These are phyloP conservation scores for Calocybe indica DNA, from an alignment of 768 basidiomycete genomes.

Conservation along the genomic window DNA sequence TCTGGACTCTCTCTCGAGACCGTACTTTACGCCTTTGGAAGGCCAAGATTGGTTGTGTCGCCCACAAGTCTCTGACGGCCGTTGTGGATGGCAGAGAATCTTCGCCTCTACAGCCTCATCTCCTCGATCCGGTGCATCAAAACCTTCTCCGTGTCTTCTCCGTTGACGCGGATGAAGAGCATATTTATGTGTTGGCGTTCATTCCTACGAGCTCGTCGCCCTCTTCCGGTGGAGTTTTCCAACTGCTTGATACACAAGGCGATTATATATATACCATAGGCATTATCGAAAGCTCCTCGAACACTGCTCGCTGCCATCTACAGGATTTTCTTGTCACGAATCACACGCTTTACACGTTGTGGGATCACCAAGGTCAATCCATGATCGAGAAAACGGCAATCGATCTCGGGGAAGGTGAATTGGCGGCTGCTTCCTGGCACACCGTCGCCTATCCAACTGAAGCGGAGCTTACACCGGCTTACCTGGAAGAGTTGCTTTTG, in stretches of 20 bases:
- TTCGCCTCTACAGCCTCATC: constrained; percentile 29
- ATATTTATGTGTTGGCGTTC: constrained; percentile 64
- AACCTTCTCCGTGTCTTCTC: constrained; percentile 63
- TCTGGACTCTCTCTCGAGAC: constrained; percentile 87
- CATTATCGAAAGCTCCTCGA: constrained; percentile 51
- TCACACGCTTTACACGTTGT: constrained; percentile 59
- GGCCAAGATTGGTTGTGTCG: constrained; percentile 65
- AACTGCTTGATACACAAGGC: constrained; percentile 47
- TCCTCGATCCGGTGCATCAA: constrained; percentile 55
- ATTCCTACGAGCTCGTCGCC: constrained; percentile 61
- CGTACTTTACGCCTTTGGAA: constrained; percentile 84
- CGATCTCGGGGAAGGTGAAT: constrained; percentile 28
- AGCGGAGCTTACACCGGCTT: constrained; percentile 75
- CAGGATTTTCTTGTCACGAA: constrained; percentile 69
- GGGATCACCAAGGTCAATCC: constrained; percentile 78
- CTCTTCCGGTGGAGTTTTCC: constrained; percentile 76
- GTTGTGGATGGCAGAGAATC: constrained; percentile 22
- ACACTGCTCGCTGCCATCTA: constrained; percentile 63
- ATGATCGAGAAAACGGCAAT: constrained; percentile 55
- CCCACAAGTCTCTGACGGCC: constrained; percentile 47
- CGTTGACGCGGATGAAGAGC: constrained; percentile 36
- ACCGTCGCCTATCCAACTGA: constrained; percentile 59
- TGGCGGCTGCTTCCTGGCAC: constrained; percentile 40
- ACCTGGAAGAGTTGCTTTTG: constrained; percentile 79
- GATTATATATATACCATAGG: constrained; percentile 58